These are phyloP conservation scores for Nicotiana tomentosiformis DNA, from an alignment of 257 asterid genomes.

Conservation along the genomic window DNA sequence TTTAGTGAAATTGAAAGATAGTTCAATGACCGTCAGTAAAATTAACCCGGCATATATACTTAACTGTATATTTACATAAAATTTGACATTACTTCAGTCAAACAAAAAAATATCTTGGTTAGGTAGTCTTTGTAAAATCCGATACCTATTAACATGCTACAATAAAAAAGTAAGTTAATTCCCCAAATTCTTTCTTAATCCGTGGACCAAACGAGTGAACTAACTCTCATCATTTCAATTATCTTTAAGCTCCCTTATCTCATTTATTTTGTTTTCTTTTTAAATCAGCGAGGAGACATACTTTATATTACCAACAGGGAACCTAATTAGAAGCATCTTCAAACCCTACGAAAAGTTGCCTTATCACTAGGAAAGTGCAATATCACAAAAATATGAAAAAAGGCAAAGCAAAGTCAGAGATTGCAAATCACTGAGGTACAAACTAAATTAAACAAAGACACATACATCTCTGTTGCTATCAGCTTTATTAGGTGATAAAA, in stretches of 20 bases:
- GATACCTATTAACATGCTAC: not conserved
- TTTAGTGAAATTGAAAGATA: too few species aligned
- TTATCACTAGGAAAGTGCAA: conserved; percentile 6
- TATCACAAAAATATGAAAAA: conserved; percentile 2
- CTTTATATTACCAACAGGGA: not conserved
- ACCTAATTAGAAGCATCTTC: conserved; percentile 17
- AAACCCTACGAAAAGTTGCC: not conserved
- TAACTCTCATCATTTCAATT: not conserved
- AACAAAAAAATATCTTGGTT: too few species aligned
- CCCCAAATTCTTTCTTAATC: not conserved
- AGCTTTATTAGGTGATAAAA: conserved; percentile 14
- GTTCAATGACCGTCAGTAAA: too few species aligned
- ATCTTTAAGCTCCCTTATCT: not conserved
- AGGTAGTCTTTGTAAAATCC: not conserved
- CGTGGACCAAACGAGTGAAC: not conserved
- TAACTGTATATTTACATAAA: too few species aligned
- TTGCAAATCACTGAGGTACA: conserved; percentile 7
- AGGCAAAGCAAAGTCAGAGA: not conserved
- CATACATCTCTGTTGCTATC: conserved; percentile 3
- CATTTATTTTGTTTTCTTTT: not conserved
- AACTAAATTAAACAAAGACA: not conserved
- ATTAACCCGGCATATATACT: too few species aligned
- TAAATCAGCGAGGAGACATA: not conserved
- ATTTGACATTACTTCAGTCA: too few species aligned
- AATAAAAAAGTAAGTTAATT: not conserved